These are phyloP conservation scores for Xylaria sp. DNA, from an alignment of 2,329 filamentous ascomycete species.

Conservation along the genomic window DNA sequence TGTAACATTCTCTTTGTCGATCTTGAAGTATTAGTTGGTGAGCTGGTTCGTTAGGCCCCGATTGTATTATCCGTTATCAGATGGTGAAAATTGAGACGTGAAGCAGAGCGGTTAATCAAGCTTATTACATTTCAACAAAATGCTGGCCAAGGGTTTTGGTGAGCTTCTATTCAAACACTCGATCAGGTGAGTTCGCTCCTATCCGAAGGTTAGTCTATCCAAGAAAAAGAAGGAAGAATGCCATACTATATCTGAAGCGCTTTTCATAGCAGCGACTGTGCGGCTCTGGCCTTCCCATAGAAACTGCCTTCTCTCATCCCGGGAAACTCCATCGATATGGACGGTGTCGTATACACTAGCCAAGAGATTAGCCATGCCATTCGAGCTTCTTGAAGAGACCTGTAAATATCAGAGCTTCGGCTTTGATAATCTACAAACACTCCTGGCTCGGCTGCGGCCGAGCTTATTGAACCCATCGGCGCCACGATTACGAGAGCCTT, in stretches of 20 bases:
- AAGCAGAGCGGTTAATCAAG: too few species aligned
- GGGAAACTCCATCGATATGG: slow-evolving; percentile 10
- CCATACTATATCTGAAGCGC: slow-evolving; percentile 4
- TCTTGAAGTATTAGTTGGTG: too few species aligned
- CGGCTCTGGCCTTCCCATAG: slow-evolving; percentile 8
- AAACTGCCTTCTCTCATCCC: slow-evolving; percentile 10
- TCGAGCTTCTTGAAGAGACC: not conserved
- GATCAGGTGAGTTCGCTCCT: slow-evolving; percentile 6
- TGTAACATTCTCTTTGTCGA: too few species aligned
- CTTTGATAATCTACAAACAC: slow-evolving; percentile 8
- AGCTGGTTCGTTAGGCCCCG: too few species aligned
- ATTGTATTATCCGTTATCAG: too few species aligned
- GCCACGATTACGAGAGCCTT: slow-evolving; percentile 4
- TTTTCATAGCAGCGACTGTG: slow-evolving; percentile 10
- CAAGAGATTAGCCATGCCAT: not conserved
- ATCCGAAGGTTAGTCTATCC: not conserved
- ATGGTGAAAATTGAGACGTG: too few species aligned
- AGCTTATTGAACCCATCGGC: slow-evolving; percentile 11
- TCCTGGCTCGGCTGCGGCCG: not conserved
- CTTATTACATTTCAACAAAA: too few species aligned
- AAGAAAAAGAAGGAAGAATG: not conserved
- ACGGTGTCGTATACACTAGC: slow-evolving; percentile 1
- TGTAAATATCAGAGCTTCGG: slow-evolving; percentile 10
- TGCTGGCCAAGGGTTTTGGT: too few species aligned
- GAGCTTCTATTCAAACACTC: slow-evolving; percentile 10